Evolutionary conservation across 306 rosid species (phyloP).

Genomic region (Citrullus colocynthis): DNA sequence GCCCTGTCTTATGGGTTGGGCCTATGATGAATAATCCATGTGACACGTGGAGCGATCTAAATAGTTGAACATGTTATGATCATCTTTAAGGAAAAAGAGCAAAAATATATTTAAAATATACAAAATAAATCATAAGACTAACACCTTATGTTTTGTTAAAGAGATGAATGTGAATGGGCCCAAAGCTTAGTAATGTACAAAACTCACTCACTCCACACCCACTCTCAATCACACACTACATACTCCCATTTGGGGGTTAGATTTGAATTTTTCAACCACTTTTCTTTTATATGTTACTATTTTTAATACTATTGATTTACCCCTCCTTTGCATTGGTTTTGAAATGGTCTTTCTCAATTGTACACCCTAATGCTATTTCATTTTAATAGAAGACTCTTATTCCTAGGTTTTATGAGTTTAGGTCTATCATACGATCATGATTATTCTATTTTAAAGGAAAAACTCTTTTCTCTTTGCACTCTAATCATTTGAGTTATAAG

Average conservation of each 20-base stretch:
- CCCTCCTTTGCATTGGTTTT: not conserved
- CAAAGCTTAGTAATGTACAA: not conserved
- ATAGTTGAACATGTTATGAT: not conserved
- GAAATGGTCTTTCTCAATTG: not conserved
- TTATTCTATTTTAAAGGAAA: not conserved
- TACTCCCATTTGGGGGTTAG: not conserved
- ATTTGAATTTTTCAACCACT: constrained; percentile 2
- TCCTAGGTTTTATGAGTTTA: too few species aligned
- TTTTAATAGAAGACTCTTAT: not conserved
- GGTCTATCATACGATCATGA: not conserved
- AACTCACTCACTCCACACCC: not conserved
- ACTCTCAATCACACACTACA: not conserved
- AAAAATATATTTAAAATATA: not conserved
- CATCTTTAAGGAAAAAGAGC: not conserved
- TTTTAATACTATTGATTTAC: not conserved
- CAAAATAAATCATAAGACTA: not conserved
- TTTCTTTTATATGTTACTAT: not conserved
- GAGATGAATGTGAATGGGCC: not conserved
- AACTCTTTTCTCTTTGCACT: not conserved
- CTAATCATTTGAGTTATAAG: not conserved
- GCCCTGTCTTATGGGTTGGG: not conserved
- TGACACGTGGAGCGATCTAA: not conserved
- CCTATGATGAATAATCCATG: not conserved
- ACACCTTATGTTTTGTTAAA: not conserved
- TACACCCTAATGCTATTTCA: not conserved